Base-by-base conservation (phyloP, 2,329 filamentous ascomycete genomes). In the Stemphylium beticola region DNA sequence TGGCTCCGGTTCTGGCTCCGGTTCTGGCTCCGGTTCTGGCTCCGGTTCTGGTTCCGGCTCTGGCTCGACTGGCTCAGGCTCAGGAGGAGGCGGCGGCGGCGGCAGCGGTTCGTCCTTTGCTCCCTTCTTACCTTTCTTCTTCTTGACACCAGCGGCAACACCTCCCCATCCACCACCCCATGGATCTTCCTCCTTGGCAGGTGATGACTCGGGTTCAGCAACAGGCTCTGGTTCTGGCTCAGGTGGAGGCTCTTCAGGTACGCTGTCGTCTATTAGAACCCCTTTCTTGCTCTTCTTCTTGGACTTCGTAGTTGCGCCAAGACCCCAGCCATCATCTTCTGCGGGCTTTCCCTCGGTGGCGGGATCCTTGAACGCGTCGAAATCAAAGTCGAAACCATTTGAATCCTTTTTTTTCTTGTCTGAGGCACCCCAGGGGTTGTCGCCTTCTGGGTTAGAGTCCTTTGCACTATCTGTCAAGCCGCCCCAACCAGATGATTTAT, bases 261-360 rank as follows among this genome's bases (percentile, higher is more conserved):
- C 44, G 34, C 57, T 48, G 15, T 71, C 69, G 18, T 76, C 74
- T 24, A 73, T 62, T 46, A 76, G 22, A 22, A 62, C 58, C 9
- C 65, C 68, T 43, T 69, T 72, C 57, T 73, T 73, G 39, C 67
- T 71, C 47, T 72, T 68, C 62, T 78, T 78, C 62, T 80, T 81
- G 47, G 76, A 72, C 61, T 79, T 79, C 49, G 78, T 78, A 53
- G 76, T 29, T 36, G 64, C 53, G 52, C 66, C 55, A 49, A 72
- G 67, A 34, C 66, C 71, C 71, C 71, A 74, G 24, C 62, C 62
- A 50, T 68, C 68, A 18, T 75, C 69, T 41, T 70, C 69, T 3
- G 54, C 40, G 9, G 61, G 61, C 44, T 67, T 67, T 14, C 66
- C 61, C 31, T 71, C 70, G 14, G 52, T 58, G 11, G 50, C 47